Evolutionary conservation across 2,329 filamentous ascomycete species (phyloP).

Genomic region (Aspergillus japonicus): DNA sequence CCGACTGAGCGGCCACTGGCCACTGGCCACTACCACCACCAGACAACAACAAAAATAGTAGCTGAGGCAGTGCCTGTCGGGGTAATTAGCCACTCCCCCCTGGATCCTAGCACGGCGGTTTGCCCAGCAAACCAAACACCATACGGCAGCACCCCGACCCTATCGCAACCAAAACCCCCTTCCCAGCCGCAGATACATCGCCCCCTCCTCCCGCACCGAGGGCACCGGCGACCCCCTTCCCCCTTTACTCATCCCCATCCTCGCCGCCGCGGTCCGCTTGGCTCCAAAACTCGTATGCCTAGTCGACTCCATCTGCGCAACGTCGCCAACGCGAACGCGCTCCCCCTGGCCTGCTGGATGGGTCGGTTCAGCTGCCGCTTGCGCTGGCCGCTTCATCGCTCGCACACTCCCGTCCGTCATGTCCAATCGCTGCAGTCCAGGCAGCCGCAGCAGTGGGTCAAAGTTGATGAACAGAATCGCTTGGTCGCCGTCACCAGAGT

Average conservation of each 20-base stretch:
- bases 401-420: not conserved
- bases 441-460: slow-evolving; percentile 37
- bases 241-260: not conserved
- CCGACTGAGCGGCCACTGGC: no score
- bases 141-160: not conserved
- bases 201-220: not conserved
- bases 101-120: not conserved
- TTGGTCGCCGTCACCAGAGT: slow-evolving; percentile 22
- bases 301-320: not conserved
- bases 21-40: no score
- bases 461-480: slow-evolving; percentile 42
- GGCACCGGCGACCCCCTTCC: not conserved
- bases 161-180: not conserved
- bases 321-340: not conserved
- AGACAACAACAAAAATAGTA: no score
- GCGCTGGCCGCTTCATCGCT: not conserved
- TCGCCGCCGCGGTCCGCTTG: not conserved
- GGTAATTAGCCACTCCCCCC: no score
- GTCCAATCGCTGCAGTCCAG: slow-evolving; percentile 19
- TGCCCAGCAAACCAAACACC: not conserved
- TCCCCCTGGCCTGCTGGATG: not conserved
- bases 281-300: not conserved
- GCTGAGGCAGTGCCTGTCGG: no score
- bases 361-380: not conserved
- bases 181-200: not conserved